phyloP scores from a whole-genome alignment of 371 early-diverging fungal genomes.

The Lichtheimia ramosa region DNA sequence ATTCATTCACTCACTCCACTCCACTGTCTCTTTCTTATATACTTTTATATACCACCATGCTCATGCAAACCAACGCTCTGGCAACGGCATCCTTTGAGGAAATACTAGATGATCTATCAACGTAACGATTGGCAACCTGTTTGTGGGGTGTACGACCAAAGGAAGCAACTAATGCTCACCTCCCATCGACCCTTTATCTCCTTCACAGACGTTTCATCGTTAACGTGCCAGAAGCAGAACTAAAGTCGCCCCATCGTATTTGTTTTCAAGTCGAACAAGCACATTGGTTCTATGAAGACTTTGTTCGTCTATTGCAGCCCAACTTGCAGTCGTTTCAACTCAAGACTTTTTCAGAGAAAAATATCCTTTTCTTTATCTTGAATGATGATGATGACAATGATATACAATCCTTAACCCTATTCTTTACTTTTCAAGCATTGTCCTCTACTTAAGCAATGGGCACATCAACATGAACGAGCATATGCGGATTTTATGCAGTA shows the following conservation, averaged over 20 bases:
- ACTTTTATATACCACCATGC: not conserved
- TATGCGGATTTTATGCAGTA: conserved; percentile 94
- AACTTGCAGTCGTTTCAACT: conserved; percentile 77
- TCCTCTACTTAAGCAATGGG: conserved; percentile 86
- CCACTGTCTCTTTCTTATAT: not conserved
- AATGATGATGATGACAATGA: not conserved
- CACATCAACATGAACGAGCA: conserved; percentile 82
- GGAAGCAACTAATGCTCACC: not conserved
- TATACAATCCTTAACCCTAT: conserved; percentile 24
- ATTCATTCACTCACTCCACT: not conserved
- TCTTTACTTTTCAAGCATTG: conserved; percentile 78
- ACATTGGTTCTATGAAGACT: conserved; percentile 99
- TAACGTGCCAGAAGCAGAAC: conserved; percentile 93
- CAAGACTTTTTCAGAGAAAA: conserved; percentile 79
- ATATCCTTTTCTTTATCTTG: conserved; percentile 47
- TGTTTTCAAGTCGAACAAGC: conserved; percentile 99
- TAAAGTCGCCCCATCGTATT: conserved; percentile 87
- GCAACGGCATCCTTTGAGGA: conserved; percentile 72
- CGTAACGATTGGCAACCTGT: conserved; percentile 39
- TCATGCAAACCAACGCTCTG: conserved; percentile 52
- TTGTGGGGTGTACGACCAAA: not conserved
- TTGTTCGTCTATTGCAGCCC: conserved; percentile 84
- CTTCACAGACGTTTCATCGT: conserved; percentile 91
- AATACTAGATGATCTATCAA: conserved; percentile 83
- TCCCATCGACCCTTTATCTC: not conserved